These are phyloP conservation scores for Musa balbisiana DNA, from an alignment of 202 grass and related monocot genomes.

Conservation along the genomic window DNA sequence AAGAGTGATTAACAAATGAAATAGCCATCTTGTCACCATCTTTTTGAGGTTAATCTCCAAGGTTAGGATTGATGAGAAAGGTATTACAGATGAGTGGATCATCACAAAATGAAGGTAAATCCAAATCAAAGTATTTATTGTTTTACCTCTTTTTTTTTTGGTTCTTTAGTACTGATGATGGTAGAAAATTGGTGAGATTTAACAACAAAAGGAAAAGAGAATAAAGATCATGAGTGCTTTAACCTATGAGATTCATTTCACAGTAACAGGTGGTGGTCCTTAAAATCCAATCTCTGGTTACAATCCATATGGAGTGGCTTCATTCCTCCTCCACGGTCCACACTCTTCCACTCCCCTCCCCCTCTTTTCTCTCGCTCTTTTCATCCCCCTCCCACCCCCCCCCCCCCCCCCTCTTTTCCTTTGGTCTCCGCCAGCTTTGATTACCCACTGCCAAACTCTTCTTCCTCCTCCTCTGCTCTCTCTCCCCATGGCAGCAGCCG, in stretches of 20 bases:
- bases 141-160: neutral
- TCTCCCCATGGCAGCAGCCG: constrained; percentile 3
- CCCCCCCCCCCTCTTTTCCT: neutral
- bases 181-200: too few relatives aligned
- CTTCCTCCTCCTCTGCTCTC: neutral
- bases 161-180: too few relatives aligned
- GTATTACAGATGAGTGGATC: neutral
- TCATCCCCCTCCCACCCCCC: neutral
- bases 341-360: neutral
- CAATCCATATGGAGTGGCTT: neutral
- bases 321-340: neutral
- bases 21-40: neutral
- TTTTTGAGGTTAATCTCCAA: too few relatives aligned
- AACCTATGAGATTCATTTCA: too few relatives aligned
- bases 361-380: neutral
- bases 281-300: too few relatives aligned
- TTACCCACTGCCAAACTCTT: neutral
- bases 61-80: too few relatives aligned
- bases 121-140: neutral
- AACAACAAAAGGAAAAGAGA: too few relatives aligned
- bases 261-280: too few relatives aligned
- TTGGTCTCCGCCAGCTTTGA: too few relatives aligned
- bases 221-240: too few relatives aligned
- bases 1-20: neutral
- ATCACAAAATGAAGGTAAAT: neutral